Conservation (phyloP, 2,329 filamentous ascomycete species). For the Aspergillaceae sp. region DNA sequence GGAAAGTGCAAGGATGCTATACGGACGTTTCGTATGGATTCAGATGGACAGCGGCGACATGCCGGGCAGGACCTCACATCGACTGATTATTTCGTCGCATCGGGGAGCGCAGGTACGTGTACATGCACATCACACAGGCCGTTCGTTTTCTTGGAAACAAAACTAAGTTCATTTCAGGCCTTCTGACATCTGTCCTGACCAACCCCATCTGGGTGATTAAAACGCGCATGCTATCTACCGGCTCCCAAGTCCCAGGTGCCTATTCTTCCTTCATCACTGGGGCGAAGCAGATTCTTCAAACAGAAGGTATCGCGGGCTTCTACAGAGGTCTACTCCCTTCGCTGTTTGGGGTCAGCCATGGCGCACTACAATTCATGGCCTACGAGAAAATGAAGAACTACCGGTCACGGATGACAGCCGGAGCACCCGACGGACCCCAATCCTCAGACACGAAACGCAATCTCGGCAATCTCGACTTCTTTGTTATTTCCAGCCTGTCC, state of each 20-base stretch:
- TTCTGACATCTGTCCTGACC: constrained; percentile 70
- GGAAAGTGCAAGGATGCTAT: constrained; percentile 51
- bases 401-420: constrained; percentile 37
- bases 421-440: constrained; percentile 9
- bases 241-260: constrained; percentile 63
- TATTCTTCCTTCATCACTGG: constrained; percentile 73
- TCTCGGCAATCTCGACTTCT: constrained; percentile 64
- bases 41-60: background rate
- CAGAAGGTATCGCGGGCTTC: constrained; percentile 70
- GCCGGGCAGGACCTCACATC: constrained; percentile 41
- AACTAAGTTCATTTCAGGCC: constrained; percentile 38
- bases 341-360: constrained; percentile 79
- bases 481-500: constrained; percentile 68
- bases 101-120: constrained; percentile 48
- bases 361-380: constrained; percentile 89
- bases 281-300: constrained; percentile 53
- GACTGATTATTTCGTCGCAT: constrained; percentile 72
- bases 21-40: constrained; percentile 28
- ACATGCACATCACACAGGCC: background rate
- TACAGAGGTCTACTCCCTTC: constrained; percentile 80
- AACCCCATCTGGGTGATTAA: constrained; percentile 99
- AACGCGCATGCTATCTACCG: constrained; percentile 88
- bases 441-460: constrained; percentile 11
- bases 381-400: constrained; percentile 70
- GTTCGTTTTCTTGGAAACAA: too few species aligned